Evolutionary conservation across 495 filamentous ascomycete species (phyloP).

Genomic region (Aspergillus campestris): DNA sequence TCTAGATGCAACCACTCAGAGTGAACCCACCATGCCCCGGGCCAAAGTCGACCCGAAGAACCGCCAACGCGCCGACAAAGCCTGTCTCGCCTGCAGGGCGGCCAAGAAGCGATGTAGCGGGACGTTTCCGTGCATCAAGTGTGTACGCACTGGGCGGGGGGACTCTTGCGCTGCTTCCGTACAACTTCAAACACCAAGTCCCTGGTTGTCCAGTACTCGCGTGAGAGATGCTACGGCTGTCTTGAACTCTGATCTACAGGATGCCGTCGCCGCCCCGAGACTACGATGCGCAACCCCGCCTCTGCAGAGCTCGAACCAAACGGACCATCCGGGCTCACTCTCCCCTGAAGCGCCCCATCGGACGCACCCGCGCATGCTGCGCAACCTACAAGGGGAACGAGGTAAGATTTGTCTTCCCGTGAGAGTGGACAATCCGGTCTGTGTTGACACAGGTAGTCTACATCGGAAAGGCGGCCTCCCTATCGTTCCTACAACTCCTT

Average conservation of each 20-base stretch:
- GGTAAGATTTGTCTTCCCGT: constrained; percentile 10
- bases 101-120: constrained; percentile 37
- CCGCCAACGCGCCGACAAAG: constrained; percentile 27
- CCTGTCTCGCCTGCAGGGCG: constrained; percentile 28
- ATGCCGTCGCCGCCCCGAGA: neutral
- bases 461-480: constrained; percentile 32
- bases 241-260: neutral
- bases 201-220: neutral
- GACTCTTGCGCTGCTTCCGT: constrained; percentile 22
- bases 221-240: neutral
- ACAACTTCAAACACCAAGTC: neutral
- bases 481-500: constrained; percentile 35
- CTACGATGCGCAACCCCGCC: neutral
- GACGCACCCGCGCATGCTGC: constrained; percentile 32
- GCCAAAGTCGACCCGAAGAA: constrained; percentile 30
- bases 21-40: constrained; percentile 23
- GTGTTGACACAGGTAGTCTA: constrained; percentile 17
- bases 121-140: constrained; percentile 31
- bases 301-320: neutral
- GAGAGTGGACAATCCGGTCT: neutral
- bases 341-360: constrained; percentile 28
- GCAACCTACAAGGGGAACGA: constrained; percentile 29
- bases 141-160: constrained; percentile 22
- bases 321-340: constrained; percentile 8
- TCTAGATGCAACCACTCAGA: neutral